Base-by-base conservation (phyloP, 2,329 filamentous ascomycete genomes). In the Talaromyces atroroseus region DNA sequence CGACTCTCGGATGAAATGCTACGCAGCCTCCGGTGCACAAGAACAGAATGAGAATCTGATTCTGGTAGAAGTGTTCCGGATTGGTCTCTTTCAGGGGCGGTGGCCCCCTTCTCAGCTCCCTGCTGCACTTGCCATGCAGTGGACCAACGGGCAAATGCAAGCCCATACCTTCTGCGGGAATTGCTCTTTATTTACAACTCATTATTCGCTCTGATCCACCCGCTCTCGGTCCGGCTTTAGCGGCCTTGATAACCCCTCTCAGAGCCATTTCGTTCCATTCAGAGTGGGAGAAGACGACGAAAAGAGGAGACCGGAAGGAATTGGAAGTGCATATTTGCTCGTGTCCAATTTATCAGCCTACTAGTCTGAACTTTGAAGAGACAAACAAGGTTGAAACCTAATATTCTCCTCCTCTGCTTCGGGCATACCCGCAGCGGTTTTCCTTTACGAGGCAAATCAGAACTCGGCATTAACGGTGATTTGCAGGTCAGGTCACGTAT, bases 31-130 rank as follows among this genome's bases (percentile, higher is more conserved):
- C 48, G 76, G 83, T 65, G 84, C 82, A 16, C 80, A 90, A 71
- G 80, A 85, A 29, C 82, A 81, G 65, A 79, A 96, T 52, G 77
- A 79, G 52, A 78, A 81, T 40, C 73, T 90, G 21, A 75, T 95
- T 42, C 73, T 90, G 21, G 75, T 96, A 61, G 76, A 78, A 32
- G 79, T 83, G n/a, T n/a, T n/a, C n/a, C n/a, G n/a, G n/a, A 52
- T 82, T 96, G 81, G 83, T 84, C 60, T 86, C 86, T 44, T 95
- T 92, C 76, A 90, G 95, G 76, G 87, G 89, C 60, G 66, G 61
- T 59, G 34, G 36, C 34, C 21, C 36, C 45, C 49, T 52, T 32
- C 58, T 26, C 46, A 36, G 36, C 52, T 23, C 3, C 12, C 34
- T 23, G 26, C n/a, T 54, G 44, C 21, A 38, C 26, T 44, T 23